Evolutionary conservation across 129 eudicot species (phyloP).

Genomic region (Flaveria sonorensis): DNA sequence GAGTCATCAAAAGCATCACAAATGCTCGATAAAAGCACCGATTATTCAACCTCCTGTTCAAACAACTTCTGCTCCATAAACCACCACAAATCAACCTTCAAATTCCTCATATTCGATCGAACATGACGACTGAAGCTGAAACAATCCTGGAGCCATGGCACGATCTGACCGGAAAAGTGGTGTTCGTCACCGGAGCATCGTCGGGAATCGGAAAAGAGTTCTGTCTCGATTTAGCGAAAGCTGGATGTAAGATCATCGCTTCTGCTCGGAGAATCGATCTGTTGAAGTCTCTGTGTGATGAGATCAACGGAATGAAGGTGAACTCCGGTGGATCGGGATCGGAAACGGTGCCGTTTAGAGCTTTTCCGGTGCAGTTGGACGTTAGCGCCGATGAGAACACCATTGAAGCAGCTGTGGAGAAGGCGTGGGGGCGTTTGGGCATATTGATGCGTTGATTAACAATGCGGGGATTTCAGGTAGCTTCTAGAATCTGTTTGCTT

Average conservation of each 20-base stretch:
- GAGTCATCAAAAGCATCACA: too few relatives aligned
- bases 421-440: constrained; percentile 58
- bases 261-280: constrained; percentile 40
- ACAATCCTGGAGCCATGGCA: constrained; percentile 44
- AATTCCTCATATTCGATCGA: too few relatives aligned
- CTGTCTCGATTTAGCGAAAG: constrained; percentile 42
- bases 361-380: constrained; percentile 47
- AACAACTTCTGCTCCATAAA: not conserved
- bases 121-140: constrained; percentile 28
- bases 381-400: constrained; percentile 37
- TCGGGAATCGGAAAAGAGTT: constrained; percentile 47
- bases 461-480: constrained; percentile 47
- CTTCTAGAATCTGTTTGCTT: constrained; percentile 2
- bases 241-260: constrained; percentile 47
- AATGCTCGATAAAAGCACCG: too few relatives aligned
- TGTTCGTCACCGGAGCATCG: constrained; percentile 50
- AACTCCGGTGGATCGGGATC: not conserved
- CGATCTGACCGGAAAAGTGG: constrained; percentile 45
- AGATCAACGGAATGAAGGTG: constrained; percentile 23
- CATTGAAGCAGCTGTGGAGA: constrained; percentile 46
- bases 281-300: constrained; percentile 33
- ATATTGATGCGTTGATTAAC: constrained; percentile 49
- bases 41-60: too few relatives aligned
- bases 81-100: not conserved
- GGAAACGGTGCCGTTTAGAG: constrained; percentile 11